Evolutionary conservation across 78 protist species (phyloP).

Genomic region (Pigoraptor vietnamica): DNA sequence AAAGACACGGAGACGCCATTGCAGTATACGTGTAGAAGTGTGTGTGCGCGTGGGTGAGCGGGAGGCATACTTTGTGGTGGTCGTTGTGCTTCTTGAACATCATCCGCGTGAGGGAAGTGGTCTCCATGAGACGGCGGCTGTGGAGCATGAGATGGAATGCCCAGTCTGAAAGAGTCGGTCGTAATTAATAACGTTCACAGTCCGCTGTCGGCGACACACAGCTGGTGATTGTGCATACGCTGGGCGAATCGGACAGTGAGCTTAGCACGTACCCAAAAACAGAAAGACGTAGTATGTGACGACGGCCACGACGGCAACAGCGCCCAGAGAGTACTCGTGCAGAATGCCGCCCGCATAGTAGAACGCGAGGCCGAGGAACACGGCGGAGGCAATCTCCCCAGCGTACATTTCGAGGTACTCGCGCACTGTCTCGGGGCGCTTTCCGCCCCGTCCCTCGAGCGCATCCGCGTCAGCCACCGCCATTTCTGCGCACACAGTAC

Average conservation of each 20-base stretch:
- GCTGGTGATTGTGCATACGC: neutral
- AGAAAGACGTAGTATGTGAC: neutral
- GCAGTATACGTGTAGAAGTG: too few relatives aligned
- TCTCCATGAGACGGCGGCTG: neutral
- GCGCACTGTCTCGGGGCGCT: neutral
- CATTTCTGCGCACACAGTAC: neutral
- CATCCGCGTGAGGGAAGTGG: neutral
- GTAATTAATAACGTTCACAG: too few relatives aligned
- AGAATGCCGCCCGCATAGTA: neutral
- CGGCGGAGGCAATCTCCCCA: neutral
- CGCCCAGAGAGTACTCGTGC: neutral
- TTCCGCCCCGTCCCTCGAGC: neutral
- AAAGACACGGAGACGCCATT: too few relatives aligned
- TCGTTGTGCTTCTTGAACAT: neutral
- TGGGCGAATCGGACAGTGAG: neutral
- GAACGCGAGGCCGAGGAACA: neutral
- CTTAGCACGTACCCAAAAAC: neutral
- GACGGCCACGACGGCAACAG: neutral
- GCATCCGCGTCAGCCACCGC: neutral
- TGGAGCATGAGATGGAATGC: neutral
- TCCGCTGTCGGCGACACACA: too few relatives aligned
- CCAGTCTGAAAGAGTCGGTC: neutral
- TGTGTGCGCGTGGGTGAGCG: too few relatives aligned
- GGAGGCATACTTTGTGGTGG: neutral
- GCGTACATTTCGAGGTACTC: neutral